Evolutionary conservation across 495 filamentous ascomycete genomes (phyloP).

Genomic region (Xylaria cubensis): DNA sequence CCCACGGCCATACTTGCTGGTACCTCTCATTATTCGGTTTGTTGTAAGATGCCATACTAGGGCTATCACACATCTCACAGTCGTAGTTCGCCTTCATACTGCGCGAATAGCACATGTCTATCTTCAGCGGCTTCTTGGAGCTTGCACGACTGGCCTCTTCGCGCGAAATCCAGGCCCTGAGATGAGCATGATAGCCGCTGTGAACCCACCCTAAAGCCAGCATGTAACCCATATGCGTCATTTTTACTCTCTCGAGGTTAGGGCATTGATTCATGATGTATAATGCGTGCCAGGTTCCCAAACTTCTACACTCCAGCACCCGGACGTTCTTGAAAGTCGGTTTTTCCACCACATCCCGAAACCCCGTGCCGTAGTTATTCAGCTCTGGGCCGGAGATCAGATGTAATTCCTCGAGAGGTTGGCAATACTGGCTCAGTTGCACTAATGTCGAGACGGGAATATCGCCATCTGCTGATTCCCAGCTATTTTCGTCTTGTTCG

Average conservation of each 20-base stretch:
- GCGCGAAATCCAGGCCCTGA: neutral
- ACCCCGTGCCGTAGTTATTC: neutral
- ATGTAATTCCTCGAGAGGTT: conserved; percentile 14
- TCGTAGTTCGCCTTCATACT: neutral
- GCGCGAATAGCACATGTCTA: conserved; percentile 18
- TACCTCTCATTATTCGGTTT: conserved; percentile 1
- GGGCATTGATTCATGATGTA: conserved; percentile 8
- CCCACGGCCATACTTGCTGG: conserved; percentile 12
- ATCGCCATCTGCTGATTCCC: conserved; percentile 13
- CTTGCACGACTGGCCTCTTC: conserved; percentile 9
- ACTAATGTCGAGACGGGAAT: conserved; percentile 14
- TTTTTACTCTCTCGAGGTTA: conserved; percentile 9
- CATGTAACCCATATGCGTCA: conserved; percentile 11
- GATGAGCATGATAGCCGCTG: neutral
- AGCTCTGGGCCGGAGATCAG: neutral
- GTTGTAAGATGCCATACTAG: neutral
- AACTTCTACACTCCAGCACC: neutral
- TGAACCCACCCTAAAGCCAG: neutral
- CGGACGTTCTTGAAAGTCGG: conserved; percentile 4
- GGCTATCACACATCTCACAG: conserved; percentile 9
- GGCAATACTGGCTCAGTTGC: conserved; percentile 3
- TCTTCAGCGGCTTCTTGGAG: conserved; percentile 16
- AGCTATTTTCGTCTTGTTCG: conserved; percentile 4
- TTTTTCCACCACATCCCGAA: neutral
- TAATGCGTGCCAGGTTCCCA: conserved; percentile 4